Evolutionary conservation across 2,329 filamentous ascomycete genomes (phyloP).

Genomic region (Chrysoporthe austroafricana): DNA sequence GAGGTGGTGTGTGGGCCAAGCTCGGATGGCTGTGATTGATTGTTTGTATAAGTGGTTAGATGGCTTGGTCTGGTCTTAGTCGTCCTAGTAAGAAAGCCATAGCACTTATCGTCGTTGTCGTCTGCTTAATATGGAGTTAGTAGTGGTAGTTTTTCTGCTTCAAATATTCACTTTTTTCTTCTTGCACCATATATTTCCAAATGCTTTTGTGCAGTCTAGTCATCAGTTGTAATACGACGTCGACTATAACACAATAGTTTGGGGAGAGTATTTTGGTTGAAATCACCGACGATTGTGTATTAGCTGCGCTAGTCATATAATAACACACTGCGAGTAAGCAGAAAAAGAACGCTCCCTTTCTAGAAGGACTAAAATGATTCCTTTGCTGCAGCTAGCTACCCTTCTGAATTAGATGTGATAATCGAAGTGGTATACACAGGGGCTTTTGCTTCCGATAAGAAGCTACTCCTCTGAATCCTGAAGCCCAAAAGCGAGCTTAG

Average conservation of each 20-base stretch:
- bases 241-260: no score
- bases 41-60: slow-evolving; percentile 6
- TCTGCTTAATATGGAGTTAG: not conserved
- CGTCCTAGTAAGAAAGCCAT: not conserved
- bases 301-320: not conserved
- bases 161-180: not conserved
- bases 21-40: not conserved
- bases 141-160: not conserved
- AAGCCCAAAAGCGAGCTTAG: not conserved
- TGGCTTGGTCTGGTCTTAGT: not conserved
- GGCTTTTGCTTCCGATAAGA: not conserved
- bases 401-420: slow-evolving; percentile 26
- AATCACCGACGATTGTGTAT: not conserved
- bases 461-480: slow-evolving; percentile 6
- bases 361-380: slow-evolving; percentile 10
- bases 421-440: slow-evolving; percentile 22
- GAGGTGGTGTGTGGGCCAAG: not conserved
- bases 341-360: slow-evolving; percentile 2
- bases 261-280: not conserved
- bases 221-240: no score
- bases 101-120: not conserved
- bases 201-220: no score
- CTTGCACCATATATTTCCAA: no score
- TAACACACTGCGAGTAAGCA: slow-evolving; percentile 11
- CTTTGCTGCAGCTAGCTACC: slow-evolving; percentile 23